Conservation (phyloP, 768 basidiomycete species). For the Neoboletus magnificus region DNA sequence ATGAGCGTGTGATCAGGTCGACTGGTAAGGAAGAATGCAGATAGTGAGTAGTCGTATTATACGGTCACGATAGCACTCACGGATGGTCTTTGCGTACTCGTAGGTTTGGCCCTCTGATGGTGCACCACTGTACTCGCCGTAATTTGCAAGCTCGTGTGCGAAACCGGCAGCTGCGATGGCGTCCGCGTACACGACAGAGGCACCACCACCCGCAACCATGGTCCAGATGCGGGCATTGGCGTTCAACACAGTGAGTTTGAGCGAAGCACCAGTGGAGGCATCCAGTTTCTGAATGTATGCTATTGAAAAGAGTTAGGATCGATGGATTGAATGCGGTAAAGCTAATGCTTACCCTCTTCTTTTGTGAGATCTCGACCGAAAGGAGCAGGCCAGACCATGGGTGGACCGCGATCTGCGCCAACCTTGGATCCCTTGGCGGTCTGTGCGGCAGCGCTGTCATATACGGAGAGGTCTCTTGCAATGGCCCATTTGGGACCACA, state of each 20-base stretch:
- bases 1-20: constrained; percentile 92
- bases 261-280: constrained; percentile 93
- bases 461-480: constrained; percentile 82
- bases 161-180: constrained; percentile 91
- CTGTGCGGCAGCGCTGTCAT: constrained; percentile 45
- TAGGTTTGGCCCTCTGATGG: constrained; percentile 98
- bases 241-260: constrained; percentile 97
- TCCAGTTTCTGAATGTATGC: constrained; percentile 99
- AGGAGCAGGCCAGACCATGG: constrained; percentile 95
- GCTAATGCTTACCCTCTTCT: constrained; percentile 56
- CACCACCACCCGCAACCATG: constrained; percentile 98
- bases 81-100: constrained; percentile 98
- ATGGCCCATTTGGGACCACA: constrained; percentile 99
- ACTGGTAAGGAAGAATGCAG: constrained; percentile 39
- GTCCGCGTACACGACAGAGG: constrained; percentile 65
- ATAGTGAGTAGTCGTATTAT: not conserved
- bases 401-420: constrained; percentile 91
- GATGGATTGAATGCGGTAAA: not conserved
- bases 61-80: constrained; percentile 42
- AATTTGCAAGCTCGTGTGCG: constrained; percentile 97
- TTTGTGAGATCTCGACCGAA: constrained; percentile 98
- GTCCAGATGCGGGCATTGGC: constrained; percentile 96
- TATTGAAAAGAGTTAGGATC: constrained; percentile 1
- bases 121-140: constrained; percentile 98
- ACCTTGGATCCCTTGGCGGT: constrained; percentile 45